Evolutionary conservation across 331 rosid species (phyloP).

Genomic region (Malus hybrid): DNA sequence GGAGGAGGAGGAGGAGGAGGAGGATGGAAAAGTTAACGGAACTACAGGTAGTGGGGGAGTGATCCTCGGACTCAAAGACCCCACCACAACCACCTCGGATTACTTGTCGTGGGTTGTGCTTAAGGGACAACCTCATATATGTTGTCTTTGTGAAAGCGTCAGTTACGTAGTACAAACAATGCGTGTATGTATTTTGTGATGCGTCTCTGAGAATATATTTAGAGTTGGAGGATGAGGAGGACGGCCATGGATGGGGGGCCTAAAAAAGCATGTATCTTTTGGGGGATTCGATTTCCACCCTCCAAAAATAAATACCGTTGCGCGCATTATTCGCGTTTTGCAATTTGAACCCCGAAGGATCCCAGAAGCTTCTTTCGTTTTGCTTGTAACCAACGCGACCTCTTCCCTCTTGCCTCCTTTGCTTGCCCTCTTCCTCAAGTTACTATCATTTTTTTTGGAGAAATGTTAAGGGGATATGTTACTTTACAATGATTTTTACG

Average conservation of each 20-base stretch:
- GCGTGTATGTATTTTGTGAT: background rate
- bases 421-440: background rate
- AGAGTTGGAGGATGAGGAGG: background rate
- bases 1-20: background rate
- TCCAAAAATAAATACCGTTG: background rate
- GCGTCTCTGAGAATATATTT: background rate
- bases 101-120: background rate
- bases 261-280: no score
- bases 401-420: background rate
- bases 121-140: constrained; percentile 4
- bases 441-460: background rate
- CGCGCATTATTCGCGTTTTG: background rate
- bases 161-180: background rate
- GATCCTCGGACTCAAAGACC: constrained; percentile 6
- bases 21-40: background rate
- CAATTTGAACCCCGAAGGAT: background rate
- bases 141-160: background rate
- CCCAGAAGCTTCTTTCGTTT: background rate
- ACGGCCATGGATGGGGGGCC: no score
- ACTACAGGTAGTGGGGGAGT: constrained; percentile 14
- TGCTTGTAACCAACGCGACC: background rate
- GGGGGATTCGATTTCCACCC: background rate
- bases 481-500: no score
- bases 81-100: background rate
- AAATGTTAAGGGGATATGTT: background rate